Base-by-base conservation (phyloP, 2,329 filamentous ascomycete species). In the Lecanosticta acicola region DNA sequence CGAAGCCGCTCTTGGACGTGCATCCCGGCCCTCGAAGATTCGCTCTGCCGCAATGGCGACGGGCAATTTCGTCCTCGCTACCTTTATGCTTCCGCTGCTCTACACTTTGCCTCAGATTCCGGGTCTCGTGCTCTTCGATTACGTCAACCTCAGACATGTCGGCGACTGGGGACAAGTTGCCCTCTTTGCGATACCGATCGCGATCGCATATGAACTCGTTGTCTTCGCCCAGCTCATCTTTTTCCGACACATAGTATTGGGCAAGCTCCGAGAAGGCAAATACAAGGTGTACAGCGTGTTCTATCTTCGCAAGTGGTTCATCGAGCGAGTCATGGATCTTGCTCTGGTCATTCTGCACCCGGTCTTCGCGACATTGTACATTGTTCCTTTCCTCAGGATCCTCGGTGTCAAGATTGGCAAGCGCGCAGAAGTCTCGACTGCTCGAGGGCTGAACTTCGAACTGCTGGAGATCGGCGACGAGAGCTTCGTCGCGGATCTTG, bases 291-390 rank as follows among this genome's bases (percentile, higher is more conserved):
- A 57, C 49, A 53, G 51, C 45, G 43, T 39, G 39, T 57, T 45
- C 43, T 57, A 51, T 32, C 35, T 57, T 16, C 53, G 55, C 26
- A 52, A 54, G 34, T 57, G 55, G 55, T 56, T 58, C 43, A 39
- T 56, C 13, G 55, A 58, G 10, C 33, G 55, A 40, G 29, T 56
- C 11, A 55, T 58, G 49, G 55, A 58, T 32, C 51, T 58, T n/a
- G 53, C 55, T 14, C 39, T 58, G 20, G 50, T 45, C n/a, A 45
- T 58, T 13, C 43, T 58, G 1, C 53, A 58, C 38, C 55, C 53
- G 2, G 55, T 58, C 32, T 58, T 58, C 29, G 55, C 55, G 5
- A 51, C 51, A 7, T 48, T 58, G 14, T 58, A 58, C 51, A 55
- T 58, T 29, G 55, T 58, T 0, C 55, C 55, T 11, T 58, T 58